Evolutionary conservation across 2,329 filamentous ascomycete species (phyloP).

Genomic region (Aschersonia sp.): DNA sequence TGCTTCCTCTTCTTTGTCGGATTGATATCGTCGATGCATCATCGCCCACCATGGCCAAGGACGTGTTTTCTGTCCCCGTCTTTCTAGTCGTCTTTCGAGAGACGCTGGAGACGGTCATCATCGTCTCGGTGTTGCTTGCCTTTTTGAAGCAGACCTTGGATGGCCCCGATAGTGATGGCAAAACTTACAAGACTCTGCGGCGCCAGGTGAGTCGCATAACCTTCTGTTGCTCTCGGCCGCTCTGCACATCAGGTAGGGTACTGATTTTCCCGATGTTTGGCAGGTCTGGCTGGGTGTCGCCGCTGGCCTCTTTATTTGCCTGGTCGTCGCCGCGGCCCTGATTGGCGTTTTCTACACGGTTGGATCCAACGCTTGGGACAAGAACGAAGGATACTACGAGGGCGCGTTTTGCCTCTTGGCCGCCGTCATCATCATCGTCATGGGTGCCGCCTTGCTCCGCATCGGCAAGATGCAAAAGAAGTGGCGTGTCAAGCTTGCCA

Average conservation of each 20-base stretch:
- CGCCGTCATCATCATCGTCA: conserved; percentile 63
- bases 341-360: conserved; percentile 60
- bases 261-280: not conserved
- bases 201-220: conserved; percentile 35
- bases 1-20: not conserved
- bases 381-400: conserved; percentile 65
- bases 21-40: not conserved
- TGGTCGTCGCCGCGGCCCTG: conserved; percentile 49
- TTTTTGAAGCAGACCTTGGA: conserved; percentile 71
- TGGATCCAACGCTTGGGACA: conserved; percentile 50
- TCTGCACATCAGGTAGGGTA: not conserved
- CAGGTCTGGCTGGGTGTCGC: conserved; percentile 50
- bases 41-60: conserved; percentile 35
- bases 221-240: not conserved
- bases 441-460: conserved; percentile 67
- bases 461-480: conserved; percentile 75
- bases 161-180: conserved; percentile 44
- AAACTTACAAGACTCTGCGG: conserved; percentile 51
- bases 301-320: conserved; percentile 46
- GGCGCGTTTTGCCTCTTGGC: conserved; percentile 65
- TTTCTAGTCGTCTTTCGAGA: conserved; percentile 90
- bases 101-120: conserved; percentile 67
- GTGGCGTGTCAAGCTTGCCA: conserved; percentile 71
- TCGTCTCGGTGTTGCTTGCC: conserved; percentile 73
- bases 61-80: conserved; percentile 64